Percentiles rank a stretch among this genome's conserved stretches.
Conservation (phyloP, 202 grass and related monocot species). For the Carex arenaria region DNA sequence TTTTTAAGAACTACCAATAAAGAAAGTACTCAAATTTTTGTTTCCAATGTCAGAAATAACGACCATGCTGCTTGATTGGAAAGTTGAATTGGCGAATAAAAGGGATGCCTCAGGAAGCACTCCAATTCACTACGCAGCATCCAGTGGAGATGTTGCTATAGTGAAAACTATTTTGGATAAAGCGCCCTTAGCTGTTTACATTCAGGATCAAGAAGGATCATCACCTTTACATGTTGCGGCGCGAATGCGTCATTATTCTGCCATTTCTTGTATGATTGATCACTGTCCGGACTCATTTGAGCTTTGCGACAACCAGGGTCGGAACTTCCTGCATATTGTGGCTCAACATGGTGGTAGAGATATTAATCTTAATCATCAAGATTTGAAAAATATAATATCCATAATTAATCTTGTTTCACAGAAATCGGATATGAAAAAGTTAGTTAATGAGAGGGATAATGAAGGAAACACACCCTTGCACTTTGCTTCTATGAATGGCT, state of each 20-base stretch:
- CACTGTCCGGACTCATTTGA: constrained; percentile 9
- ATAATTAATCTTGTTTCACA: neutral
- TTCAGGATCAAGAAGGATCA: constrained; percentile 15
- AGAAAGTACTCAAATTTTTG: no score
- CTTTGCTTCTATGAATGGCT: neutral
- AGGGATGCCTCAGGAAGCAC: constrained; percentile 12
- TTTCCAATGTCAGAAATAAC: neutral
- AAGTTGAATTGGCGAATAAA: neutral
- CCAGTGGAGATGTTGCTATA: neutral
- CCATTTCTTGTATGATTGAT: neutral
- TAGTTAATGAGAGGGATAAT: constrained; percentile 9
- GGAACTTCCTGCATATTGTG: constrained; percentile 23
- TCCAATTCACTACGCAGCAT: constrained; percentile 2
- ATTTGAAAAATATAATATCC: neutral
- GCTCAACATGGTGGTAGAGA: neutral
- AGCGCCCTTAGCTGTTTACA: neutral
- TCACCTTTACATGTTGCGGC: constrained; percentile 28
- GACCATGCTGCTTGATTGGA: neutral
- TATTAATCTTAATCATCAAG: neutral
- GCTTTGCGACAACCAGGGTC: neutral
- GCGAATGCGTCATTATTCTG: neutral
- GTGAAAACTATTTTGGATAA: neutral
- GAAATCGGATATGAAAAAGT: neutral
- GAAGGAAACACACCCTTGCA: constrained; percentile 27
- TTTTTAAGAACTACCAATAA: neutral